Evolutionary conservation across 805 yeast species (phyloP).

Genomic region (Metschnikowia bowlesiae): DNA sequence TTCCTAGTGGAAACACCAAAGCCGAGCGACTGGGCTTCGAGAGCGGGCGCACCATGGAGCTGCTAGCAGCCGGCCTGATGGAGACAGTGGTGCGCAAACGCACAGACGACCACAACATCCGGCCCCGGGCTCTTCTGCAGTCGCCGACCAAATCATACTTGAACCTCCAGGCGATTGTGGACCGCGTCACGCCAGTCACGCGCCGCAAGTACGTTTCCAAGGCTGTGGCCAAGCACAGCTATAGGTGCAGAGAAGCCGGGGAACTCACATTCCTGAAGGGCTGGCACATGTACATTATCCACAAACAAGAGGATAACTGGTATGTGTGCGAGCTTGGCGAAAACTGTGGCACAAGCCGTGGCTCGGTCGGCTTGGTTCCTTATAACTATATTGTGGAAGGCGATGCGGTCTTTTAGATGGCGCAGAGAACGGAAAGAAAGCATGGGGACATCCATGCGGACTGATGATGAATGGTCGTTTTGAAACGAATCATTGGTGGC

Average conservation of each 20-base stretch:
- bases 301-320: conserved; percentile 44
- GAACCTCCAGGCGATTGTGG: conserved; percentile 28
- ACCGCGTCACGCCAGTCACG: conserved; percentile 29
- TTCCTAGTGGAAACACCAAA: neutral
- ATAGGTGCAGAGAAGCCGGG: conserved; percentile 39
- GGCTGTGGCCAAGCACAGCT: conserved; percentile 38
- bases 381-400: conserved; percentile 41
- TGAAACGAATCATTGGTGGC: neutral
- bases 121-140: conserved; percentile 25
- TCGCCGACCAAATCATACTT: conserved; percentile 33
- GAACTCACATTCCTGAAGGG: conserved; percentile 38
- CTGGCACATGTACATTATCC: conserved; percentile 39
- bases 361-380: conserved; percentile 40
- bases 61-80: conserved; percentile 5
- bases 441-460: too few relatives aligned
- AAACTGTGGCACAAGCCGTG: conserved; percentile 29
- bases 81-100: conserved; percentile 8
- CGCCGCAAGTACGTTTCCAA: conserved; percentile 27
- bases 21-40: neutral
- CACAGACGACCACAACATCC: neutral
- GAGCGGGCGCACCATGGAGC: neutral
- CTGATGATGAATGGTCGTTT: neutral
- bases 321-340: conserved; percentile 39
- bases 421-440: too few relatives aligned
- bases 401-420: conserved; percentile 10